phyloP scores from a whole-genome alignment of 495 filamentous ascomycete genomes.

The Daldinia decipiens region DNA sequence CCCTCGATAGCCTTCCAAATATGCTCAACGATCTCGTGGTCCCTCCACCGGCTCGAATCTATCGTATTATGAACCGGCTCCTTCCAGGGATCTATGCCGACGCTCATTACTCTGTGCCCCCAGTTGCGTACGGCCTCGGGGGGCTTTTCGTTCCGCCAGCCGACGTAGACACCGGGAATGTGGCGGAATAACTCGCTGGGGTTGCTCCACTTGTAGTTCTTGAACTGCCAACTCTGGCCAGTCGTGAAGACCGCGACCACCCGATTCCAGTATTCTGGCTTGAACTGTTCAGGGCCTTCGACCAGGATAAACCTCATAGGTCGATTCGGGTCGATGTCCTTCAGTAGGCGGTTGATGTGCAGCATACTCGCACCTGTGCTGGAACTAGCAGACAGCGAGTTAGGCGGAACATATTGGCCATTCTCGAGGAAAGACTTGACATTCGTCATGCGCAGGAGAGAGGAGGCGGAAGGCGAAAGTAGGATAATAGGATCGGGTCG shows the following conservation, averaged over 20 bases:
- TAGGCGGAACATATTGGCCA: slow-evolving; percentile 81
- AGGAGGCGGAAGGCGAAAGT: slow-evolving; percentile 96
- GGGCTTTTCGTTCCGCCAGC: slow-evolving; percentile 85
- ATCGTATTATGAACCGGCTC: slow-evolving; percentile 58
- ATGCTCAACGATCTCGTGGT: slow-evolving; percentile 91
- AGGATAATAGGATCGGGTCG: slow-evolving; percentile 96
- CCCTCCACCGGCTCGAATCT: slow-evolving; percentile 80
- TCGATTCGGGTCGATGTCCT: slow-evolving; percentile 73
- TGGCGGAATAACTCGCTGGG: slow-evolving; percentile 90
- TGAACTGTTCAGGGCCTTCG: slow-evolving; percentile 91
- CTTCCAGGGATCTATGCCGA: slow-evolving; percentile 82
- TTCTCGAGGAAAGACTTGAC: slow-evolving; percentile 94
- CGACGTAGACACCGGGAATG: slow-evolving; percentile 86
- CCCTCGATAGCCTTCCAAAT: slow-evolving; percentile 93
- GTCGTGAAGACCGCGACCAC: slow-evolving; percentile 98
- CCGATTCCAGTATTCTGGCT: slow-evolving; percentile 96
- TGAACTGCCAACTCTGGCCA: slow-evolving; percentile 98
- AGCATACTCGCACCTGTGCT: slow-evolving; percentile 77
- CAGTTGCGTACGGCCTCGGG: slow-evolving; percentile 81
- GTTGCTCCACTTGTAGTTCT: slow-evolving; percentile 94
- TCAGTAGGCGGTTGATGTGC: slow-evolving; percentile 81
- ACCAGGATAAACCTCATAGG: slow-evolving; percentile 94
- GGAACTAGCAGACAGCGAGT: slow-evolving; percentile 66
- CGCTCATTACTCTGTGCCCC: slow-evolving; percentile 82
- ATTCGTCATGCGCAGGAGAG: slow-evolving; percentile 96